Percentiles rank a stretch among this genome's conserved stretches.
phyloP scores from a whole-genome alignment of 179 eudicot species.

The Beta macrorhiza region DNA sequence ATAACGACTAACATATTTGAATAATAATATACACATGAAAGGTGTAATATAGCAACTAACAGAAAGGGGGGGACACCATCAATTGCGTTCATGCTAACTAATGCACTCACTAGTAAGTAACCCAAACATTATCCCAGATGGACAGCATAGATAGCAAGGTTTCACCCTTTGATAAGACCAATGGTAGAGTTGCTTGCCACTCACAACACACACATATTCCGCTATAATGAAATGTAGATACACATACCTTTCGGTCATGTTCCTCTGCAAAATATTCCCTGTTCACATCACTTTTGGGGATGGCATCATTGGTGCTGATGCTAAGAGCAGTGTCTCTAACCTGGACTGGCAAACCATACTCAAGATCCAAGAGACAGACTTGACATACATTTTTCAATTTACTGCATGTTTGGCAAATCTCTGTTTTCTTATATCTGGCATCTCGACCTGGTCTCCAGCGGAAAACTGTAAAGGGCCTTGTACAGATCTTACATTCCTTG shows the following conservation, averaged over 20 bases:
- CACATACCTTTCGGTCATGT: constrained; percentile 91
- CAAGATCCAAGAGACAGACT: constrained; percentile 95
- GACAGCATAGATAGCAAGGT: neutral
- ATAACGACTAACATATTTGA: neutral
- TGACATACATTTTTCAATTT: constrained; percentile 97
- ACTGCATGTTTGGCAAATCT: constrained; percentile 97
- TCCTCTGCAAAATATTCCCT: constrained; percentile 97
- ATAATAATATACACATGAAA: neutral
- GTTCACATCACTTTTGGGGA: constrained; percentile 97
- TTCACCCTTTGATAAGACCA: neutral
- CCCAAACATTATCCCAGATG: neutral
- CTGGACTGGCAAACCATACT: constrained; percentile 95
- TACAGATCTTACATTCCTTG: constrained; percentile 97
- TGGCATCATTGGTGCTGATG: constrained; percentile 85
- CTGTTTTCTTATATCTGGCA: constrained; percentile 90
- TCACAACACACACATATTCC: neutral
- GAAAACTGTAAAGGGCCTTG: constrained; percentile 92
- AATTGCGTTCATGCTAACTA: neutral
- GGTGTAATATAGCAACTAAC: neutral
- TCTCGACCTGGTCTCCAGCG: constrained; percentile 99
- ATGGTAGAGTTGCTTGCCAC: neutral
- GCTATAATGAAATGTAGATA: constrained; percentile 7
- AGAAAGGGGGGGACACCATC: neutral
- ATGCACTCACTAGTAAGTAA: neutral
- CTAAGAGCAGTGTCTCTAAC: constrained; percentile 94